Evolutionary conservation across 495 filamentous ascomycete species (phyloP).

Genomic region (Clavariopsis aquatica): DNA sequence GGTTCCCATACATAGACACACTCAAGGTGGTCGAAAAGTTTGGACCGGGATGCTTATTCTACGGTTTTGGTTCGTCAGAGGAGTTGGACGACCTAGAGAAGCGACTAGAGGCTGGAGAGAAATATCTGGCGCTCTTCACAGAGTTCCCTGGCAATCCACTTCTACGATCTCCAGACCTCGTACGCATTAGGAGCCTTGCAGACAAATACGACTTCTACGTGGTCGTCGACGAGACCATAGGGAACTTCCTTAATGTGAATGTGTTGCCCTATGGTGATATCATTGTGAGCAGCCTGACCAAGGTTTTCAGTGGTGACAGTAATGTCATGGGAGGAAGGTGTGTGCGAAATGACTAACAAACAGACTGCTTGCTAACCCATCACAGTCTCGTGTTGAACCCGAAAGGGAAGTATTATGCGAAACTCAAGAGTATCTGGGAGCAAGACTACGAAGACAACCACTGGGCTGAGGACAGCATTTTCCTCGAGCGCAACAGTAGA

Average conservation of each 20-base stretch:
- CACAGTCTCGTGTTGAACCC: constrained; percentile 79
- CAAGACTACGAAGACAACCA: constrained; percentile 81
- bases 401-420: constrained; percentile 65
- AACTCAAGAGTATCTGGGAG: constrained; percentile 62
- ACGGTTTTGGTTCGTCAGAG: constrained; percentile 75
- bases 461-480: constrained; percentile 91
- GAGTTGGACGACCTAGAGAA: constrained; percentile 86
- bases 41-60: constrained; percentile 87
- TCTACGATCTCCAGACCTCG: constrained; percentile 78
- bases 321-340: constrained; percentile 94
- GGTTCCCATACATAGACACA: constrained; percentile 94
- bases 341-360: constrained; percentile 11
- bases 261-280: constrained; percentile 87
- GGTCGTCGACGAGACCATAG: constrained; percentile 93
- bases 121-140: constrained; percentile 83
- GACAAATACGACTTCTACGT: constrained; percentile 86
- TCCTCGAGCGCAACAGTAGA: constrained; percentile 93
- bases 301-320: constrained; percentile 94
- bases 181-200: constrained; percentile 74
- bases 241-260: constrained; percentile 93
- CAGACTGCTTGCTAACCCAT: constrained; percentile 22
- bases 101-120: constrained; percentile 70
- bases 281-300: constrained; percentile 90
- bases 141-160: constrained; percentile 95
- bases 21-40: constrained; percentile 94